These are phyloP conservation scores for Daldinia vernicosa DNA, from an alignment of 495 filamentous ascomycete species.

Conservation along the genomic window DNA sequence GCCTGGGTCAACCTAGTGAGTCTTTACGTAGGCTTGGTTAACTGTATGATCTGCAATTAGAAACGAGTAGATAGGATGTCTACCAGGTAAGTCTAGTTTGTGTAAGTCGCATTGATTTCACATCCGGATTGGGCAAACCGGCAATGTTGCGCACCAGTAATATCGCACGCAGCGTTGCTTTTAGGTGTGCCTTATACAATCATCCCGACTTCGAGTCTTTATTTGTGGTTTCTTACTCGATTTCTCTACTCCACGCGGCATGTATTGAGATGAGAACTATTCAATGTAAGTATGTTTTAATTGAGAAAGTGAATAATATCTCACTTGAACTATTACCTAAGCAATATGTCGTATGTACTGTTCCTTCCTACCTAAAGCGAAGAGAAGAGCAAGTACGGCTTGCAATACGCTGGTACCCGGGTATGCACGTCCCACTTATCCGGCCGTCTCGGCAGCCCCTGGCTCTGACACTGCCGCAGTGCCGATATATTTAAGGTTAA, in stretches of 20 bases:
- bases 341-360: background rate
- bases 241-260: slow-evolving; percentile 7
- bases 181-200: background rate
- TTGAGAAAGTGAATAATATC: too few relatives aligned
- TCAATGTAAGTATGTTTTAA: too few relatives aligned
- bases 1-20: slow-evolving; percentile 30
- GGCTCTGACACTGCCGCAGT: slow-evolving; percentile 10
- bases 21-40: slow-evolving; percentile 22
- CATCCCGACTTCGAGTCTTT: background rate
- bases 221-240: slow-evolving; percentile 8
- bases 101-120: slow-evolving; percentile 29
- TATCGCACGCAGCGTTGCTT: slow-evolving; percentile 11
- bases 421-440: slow-evolving; percentile 13
- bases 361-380: background rate
- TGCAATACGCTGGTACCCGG: slow-evolving; percentile 11
- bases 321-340: background rate
- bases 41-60: slow-evolving; percentile 47
- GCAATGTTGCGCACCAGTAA: slow-evolving; percentile 16
- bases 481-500: slow-evolving; percentile 37
- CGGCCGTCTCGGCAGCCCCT: slow-evolving; percentile 8
- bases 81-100: slow-evolving; percentile 8
- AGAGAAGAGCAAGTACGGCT: background rate
- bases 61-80: slow-evolving; percentile 31
- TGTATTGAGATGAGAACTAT: background rate
- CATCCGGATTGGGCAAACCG: slow-evolving; percentile 17